These are phyloP conservation scores for Thelonectria rubi DNA, from an alignment of 2,329 filamentous ascomycete species.

Conservation along the genomic window DNA sequence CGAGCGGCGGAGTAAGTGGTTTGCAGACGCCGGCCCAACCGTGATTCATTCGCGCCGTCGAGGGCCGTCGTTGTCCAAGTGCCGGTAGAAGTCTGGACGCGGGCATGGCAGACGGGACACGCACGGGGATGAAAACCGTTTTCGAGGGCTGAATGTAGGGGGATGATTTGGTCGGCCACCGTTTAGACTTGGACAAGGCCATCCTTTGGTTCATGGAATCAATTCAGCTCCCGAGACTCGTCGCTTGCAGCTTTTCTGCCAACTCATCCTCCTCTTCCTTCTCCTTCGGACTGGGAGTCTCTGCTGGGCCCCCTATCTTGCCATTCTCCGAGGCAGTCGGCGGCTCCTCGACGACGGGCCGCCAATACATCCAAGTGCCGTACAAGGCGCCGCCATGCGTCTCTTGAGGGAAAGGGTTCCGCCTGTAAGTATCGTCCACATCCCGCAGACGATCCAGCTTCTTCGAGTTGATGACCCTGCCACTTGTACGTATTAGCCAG, in stretches of 20 bases:
- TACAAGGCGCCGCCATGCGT: constrained; percentile 35
- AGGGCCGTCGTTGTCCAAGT: background rate
- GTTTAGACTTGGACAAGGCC: no score
- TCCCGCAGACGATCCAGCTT: constrained; percentile 35
- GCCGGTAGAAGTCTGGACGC: background rate
- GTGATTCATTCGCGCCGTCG: constrained; percentile 10
- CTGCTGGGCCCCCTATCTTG: no score
- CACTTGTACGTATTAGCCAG: constrained; percentile 3
- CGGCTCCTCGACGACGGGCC: background rate
- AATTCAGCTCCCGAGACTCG: constrained; percentile 15
- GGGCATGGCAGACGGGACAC: background rate
- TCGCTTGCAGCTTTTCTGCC: constrained; percentile 33
- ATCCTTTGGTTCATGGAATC: background rate
- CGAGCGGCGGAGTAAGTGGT: background rate
- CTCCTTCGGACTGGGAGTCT: background rate
- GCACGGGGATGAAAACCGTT: background rate
- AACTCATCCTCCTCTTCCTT: constrained; percentile 16
- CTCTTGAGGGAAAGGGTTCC: constrained; percentile 37
- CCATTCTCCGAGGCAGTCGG: no score
- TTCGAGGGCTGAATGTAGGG: background rate
- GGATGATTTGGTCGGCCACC: no score
- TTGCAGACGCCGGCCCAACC: background rate
- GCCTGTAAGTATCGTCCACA: constrained; percentile 36
- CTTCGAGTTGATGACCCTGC: constrained; percentile 26
- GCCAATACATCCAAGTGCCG: constrained; percentile 43